Conservation (phyloP, 2,329 filamentous ascomycete genomes). For the Arthrobotrys conoides region DNA sequence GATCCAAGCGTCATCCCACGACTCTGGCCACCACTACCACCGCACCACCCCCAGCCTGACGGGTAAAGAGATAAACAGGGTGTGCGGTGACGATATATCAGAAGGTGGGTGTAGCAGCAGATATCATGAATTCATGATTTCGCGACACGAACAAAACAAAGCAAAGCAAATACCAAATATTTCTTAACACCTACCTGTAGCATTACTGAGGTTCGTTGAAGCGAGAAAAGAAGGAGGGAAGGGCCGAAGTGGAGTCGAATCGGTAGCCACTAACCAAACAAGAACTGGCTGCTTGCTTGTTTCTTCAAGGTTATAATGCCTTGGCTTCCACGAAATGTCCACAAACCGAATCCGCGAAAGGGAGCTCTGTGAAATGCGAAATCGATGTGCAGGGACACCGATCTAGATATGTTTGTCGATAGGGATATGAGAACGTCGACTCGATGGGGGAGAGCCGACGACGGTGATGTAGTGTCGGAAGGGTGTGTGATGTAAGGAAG, state of each 20-base stretch:
- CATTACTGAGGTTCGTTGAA: slow-evolving; percentile 60
- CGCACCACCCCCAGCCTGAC: slow-evolving; percentile 33
- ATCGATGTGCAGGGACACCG: slow-evolving; percentile 25
- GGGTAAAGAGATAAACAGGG: slow-evolving; percentile 49
- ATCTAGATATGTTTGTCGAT: neutral
- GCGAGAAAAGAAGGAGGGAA: slow-evolving; percentile 58
- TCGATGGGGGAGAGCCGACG: slow-evolving; percentile 11
- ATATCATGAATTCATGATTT: slow-evolving; percentile 31
- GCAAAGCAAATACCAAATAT: slow-evolving; percentile 1
- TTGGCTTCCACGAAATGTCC: slow-evolving; percentile 43
- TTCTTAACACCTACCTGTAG: slow-evolving; percentile 49
- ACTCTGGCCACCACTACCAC: slow-evolving; percentile 10
- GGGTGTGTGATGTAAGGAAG: slow-evolving; percentile 44
- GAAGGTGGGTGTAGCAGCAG: slow-evolving; percentile 1
- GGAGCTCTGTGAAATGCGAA: slow-evolving; percentile 54
- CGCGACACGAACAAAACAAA: slow-evolving; percentile 16
- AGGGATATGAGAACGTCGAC: slow-evolving; percentile 14
- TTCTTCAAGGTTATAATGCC: slow-evolving; percentile 45
- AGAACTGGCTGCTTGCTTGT: slow-evolving; percentile 43
- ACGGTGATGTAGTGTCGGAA: slow-evolving; percentile 24
- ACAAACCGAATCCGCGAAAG: slow-evolving; percentile 47
- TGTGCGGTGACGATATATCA: slow-evolving; percentile 30
- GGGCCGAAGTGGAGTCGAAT: slow-evolving; percentile 50
- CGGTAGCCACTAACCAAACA: slow-evolving; percentile 55
- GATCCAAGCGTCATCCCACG: slow-evolving; percentile 53